Evolutionary conservation across 1,139 yeast species (phyloP), one percentile per base, ranked within the genome.

Genomic region (Blastobotrys apis): DNA sequence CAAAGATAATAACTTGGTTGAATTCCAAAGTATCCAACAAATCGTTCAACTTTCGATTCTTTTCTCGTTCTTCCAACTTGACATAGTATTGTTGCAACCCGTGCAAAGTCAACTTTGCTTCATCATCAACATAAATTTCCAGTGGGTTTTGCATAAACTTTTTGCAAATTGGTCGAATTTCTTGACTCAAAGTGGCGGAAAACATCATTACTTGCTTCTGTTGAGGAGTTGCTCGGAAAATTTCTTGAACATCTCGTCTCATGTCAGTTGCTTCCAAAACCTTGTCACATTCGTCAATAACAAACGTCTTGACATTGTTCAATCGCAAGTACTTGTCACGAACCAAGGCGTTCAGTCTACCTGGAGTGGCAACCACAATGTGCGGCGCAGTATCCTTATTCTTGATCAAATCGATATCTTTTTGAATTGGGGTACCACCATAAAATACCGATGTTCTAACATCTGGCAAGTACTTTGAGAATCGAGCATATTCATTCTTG

Each of bases 181-280:
- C 98, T 66, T 80, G 86, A 39, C 95, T 81, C 60, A 92, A 77
- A 47, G 98, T 92, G 56, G 98, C 98, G 48, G 96, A 85, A 69
- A 92, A 92, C 97, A 92, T 92, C 97, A 92, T 90, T 49, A 92
- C 98, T 75, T 92, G 98, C 73, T 92, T 92, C 68, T 92, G 96
- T 71, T 86, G 95, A 54, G 98, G 98, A 45, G 98, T 92, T 51
- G 87, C 86, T 68, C 97, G 84, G 81, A 92, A 92, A 55, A 92
- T 86, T 66, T 90, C 97, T 74, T 92, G 98, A 48, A 92, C 97
- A 64, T 92, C 98, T 68, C 96, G 84, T 76, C 98, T 84, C 98
- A 92, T 92, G 62, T 84, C 94, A 60, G 85, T 56, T 26, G 63
- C 56, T 48, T 92, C 98, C 66, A 92, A 78, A 49, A 92, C 97